phyloP scores from a whole-genome alignment of 2,329 filamentous ascomycete genomes.

The Colletotrichum spaethianum region DNA sequence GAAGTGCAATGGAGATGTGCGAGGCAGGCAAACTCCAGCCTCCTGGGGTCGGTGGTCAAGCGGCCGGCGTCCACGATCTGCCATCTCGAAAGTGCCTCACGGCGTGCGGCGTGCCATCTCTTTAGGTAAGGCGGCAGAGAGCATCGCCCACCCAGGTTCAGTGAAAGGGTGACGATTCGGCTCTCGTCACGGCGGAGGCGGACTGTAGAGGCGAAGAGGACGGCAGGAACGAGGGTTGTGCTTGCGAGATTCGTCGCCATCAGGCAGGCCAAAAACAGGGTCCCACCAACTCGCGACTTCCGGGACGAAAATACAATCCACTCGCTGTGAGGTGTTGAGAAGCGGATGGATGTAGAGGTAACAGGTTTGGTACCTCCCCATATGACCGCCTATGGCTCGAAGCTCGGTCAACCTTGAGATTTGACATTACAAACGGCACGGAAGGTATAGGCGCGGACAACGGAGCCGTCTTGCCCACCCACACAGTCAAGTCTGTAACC shows the following conservation, averaged over 20 bases:
- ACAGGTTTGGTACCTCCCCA: background rate
- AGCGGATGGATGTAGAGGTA: background rate
- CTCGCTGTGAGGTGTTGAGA: background rate
- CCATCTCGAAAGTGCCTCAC: conserved; percentile 1
- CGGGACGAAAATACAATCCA: background rate
- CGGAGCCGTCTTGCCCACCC: background rate
- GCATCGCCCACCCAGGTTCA: background rate
- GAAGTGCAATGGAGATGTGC: background rate
- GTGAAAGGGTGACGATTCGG: background rate
- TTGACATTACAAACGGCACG: background rate
- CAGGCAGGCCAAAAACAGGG: background rate
- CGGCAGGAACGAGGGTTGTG: background rate
- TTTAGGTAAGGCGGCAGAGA: background rate
- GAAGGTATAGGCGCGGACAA: background rate
- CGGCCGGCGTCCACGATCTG: conserved; percentile 15
- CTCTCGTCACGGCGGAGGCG: background rate
- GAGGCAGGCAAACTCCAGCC: conserved; percentile 1
- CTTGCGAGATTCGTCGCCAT: conserved; percentile 13
- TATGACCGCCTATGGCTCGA: background rate
- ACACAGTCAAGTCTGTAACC: background rate
- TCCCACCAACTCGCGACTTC: conserved; percentile 12
- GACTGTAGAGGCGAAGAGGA: background rate
- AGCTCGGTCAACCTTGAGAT: background rate
- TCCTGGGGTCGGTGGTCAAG: background rate
- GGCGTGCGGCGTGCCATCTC: background rate